Conservation (phyloP, 306 rosid species). For the Quercus ilex region DNA sequence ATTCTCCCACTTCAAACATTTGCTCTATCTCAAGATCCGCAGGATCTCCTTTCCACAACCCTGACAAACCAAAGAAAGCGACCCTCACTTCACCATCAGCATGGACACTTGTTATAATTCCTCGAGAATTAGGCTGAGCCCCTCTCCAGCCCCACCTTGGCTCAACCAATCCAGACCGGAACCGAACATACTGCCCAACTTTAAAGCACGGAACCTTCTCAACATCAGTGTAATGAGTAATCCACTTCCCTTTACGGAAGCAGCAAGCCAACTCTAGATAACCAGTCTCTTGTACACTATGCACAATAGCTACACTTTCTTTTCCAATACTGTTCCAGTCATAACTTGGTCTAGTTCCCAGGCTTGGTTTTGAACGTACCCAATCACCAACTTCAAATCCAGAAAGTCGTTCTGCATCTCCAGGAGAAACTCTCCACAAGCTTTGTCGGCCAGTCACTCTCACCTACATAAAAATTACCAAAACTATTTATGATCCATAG, state of each 20-base stretch:
- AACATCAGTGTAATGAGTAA: conserved; percentile 85
- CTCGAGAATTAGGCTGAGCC: conserved; percentile 69
- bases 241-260: conserved; percentile 90
- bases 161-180: conserved; percentile 75
- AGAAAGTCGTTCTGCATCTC: conserved; percentile 94
- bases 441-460: conserved; percentile 80
- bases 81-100: conserved; percentile 95
- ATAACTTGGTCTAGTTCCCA: conserved; percentile 91
- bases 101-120: conserved; percentile 79
- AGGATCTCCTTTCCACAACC: conserved; percentile 95
- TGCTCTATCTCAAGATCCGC: conserved; percentile 79
- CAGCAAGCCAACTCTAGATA: conserved; percentile 96
- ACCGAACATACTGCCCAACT: conserved; percentile 89
- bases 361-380: conserved; percentile 97
- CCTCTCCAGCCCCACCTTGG: conserved; percentile 99
- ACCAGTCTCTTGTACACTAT: conserved; percentile 91
- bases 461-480: conserved; percentile 50
- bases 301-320: conserved; percentile 90
- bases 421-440: conserved; percentile 98
- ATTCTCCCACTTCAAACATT: conserved; percentile 86
- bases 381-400: conserved; percentile 99
- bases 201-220: conserved; percentile 78
- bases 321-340: conserved; percentile 92
- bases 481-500: conserved; percentile 8
- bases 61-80: conserved; percentile 69